Evolutionary conservation across 129 eudicot genomes (phyloP), one percentile per base, ranked within the genome.

Genomic region (Solidago caesia): DNA sequence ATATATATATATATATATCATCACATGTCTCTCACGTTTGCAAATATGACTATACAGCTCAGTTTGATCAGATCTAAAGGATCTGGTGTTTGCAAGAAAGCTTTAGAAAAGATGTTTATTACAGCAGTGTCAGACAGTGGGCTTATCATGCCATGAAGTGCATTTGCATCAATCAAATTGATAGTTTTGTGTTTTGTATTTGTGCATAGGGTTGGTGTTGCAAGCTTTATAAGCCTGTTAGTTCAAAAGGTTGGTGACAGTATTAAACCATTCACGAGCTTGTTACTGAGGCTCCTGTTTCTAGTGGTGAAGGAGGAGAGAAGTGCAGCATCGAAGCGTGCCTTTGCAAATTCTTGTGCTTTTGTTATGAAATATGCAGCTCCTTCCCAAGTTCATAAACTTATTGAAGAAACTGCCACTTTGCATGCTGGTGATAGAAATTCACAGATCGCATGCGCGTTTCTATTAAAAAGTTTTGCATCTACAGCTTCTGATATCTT

Each of bases 301-400:
- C 88, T 86, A 65, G 98, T 80, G 79, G 97, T 84, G 5, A 85
- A 90, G 80, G 97, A 94, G 76, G 98, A 94, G 82, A 86, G 74
- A 87, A 91, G 98, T 77, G 84, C 86, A 71, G 77, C 91, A 52
- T 89, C 90, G 6, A 94, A 89, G 82, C 93, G 91, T 84, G 96
- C 98, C 60, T 94, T 84, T 94, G 96, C 98, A 55, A 94, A 87
- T 85, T 88, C 98, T 67, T 94, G 97, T 87, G 98, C 97, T 25
- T 82, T 85, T 52, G 88, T 88, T 53, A 67, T 90, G 60, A 94
- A 91, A 78, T 84, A 83, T 75, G 87, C 98, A 49, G 61, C 91
- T 79, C 85, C 89, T 13, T 74, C 92, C n/a, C 98, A 85, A 82
- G 91, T 93, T 68, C 88, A 94, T 63, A 90, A 85, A 65, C 83